These are phyloP conservation scores for Quercus variabilis DNA, from an alignment of 306 rosid species.

Conservation along the genomic window DNA sequence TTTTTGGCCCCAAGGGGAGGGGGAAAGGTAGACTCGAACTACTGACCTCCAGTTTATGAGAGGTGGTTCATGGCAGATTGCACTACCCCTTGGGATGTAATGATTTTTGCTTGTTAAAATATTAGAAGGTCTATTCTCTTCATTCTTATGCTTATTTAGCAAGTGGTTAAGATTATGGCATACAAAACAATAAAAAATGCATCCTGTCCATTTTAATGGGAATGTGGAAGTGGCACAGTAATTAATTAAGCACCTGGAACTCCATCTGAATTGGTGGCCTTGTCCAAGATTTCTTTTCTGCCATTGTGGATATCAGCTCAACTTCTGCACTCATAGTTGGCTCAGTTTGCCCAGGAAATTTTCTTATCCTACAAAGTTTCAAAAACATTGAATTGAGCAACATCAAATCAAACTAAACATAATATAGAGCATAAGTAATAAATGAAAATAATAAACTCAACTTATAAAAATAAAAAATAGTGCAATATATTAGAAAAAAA, in stretches of 20 bases:
- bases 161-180: neutral
- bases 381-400: neutral
- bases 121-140: neutral
- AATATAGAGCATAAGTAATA: neutral
- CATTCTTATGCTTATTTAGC: neutral
- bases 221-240: slow-evolving; percentile 1
- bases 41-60: no score
- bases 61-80: no score
- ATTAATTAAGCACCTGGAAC: slow-evolving; percentile 66
- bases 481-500: neutral
- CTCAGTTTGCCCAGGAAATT: slow-evolving; percentile 96
- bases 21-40: no score
- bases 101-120: no score
- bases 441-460: neutral
- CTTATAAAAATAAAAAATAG: neutral
- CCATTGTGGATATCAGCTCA: slow-evolving; percentile 93
- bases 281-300: slow-evolving; percentile 94
- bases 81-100: no score
- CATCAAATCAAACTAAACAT: neutral
- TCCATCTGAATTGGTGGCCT: slow-evolving; percentile 99
- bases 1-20: no score
- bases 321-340: slow-evolving; percentile 98
- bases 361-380: slow-evolving; percentile 56
- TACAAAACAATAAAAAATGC: neutral
- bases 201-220: neutral